A percentile compares a stretch with the other conserved stretches of the same genome.
phyloP scores from a whole-genome alignment of 2,329 filamentous ascomycete genomes.

The Penicillium expansum region DNA sequence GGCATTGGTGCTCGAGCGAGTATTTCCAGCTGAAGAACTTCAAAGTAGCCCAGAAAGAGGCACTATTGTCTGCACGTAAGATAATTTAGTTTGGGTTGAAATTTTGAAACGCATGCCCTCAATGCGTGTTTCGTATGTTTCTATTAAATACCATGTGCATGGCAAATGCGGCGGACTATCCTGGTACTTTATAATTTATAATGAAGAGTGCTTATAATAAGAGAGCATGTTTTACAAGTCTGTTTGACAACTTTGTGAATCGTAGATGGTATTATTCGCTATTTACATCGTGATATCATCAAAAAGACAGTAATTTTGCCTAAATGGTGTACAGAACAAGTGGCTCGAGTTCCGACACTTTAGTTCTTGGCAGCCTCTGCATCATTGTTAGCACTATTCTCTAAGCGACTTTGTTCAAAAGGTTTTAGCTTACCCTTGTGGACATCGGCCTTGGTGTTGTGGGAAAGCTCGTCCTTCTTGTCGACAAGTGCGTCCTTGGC shows the following conservation, averaged over 20 bases:
- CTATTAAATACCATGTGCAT: neutral
- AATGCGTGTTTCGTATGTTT: neutral
- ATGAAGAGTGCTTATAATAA: too few species aligned
- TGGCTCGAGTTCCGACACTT: neutral
- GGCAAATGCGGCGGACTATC: too few species aligned
- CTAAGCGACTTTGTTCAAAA: neutral
- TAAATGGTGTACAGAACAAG: neutral
- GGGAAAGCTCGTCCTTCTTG: conserved; percentile 54
- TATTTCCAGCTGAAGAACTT: neutral
- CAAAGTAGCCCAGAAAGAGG: neutral
- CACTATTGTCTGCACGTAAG: neutral
- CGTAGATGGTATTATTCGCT: conserved; percentile 4
- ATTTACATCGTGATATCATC: neutral
- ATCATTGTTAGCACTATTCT: neutral
- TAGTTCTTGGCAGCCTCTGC: conserved; percentile 19
- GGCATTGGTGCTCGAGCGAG: neutral
- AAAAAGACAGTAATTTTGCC: neutral
- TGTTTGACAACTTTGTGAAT: neutral
- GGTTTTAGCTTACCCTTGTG: conserved; percentile 19
- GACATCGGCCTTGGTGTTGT: conserved; percentile 41
- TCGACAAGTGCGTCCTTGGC: conserved; percentile 52
- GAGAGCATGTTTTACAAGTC: neutral
- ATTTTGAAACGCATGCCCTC: neutral
- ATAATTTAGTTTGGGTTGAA: neutral
- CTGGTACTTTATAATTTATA: too few species aligned